These are phyloP conservation scores for Dunaliella sp. DNA, from an alignment of 139 green algal species.

Conservation along the genomic window DNA sequence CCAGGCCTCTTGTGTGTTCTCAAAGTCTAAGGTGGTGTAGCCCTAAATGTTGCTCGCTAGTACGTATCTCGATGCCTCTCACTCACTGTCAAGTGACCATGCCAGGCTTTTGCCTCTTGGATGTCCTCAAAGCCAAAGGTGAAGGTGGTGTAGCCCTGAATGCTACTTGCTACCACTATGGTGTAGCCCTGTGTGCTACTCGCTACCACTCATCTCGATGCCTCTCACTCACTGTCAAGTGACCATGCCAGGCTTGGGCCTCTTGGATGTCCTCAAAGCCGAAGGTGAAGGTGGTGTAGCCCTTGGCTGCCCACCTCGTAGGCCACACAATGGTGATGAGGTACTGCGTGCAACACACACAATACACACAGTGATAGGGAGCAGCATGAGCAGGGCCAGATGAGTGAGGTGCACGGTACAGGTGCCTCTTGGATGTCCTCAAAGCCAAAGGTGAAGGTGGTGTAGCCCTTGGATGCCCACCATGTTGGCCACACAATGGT, in stretches of 20 bases:
- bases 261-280: slow-evolving; percentile 23
- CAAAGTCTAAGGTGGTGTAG: too few relatives aligned
- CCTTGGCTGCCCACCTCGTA: slow-evolving; percentile 41
- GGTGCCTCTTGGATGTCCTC: slow-evolving; percentile 7
- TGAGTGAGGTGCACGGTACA: too few relatives aligned
- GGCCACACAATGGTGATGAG: slow-evolving; percentile 48
- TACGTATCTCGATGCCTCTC: too few relatives aligned
- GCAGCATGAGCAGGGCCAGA: too few relatives aligned
- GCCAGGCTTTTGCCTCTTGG: slow-evolving; percentile 25
- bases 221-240: not conserved
- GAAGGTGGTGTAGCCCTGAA: slow-evolving; percentile 48
- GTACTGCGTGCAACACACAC: slow-evolving; percentile 31
- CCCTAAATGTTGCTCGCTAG: too few relatives aligned
- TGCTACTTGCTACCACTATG: too few relatives aligned
- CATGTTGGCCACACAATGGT: slow-evolving; percentile 36
- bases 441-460: slow-evolving; percentile 45
- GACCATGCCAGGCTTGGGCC: slow-evolving; percentile 29
- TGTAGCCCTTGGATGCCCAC: slow-evolving; percentile 49
- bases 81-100: slow-evolving; percentile 19
- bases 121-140: slow-evolving; percentile 31
- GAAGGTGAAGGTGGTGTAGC: slow-evolving; percentile 47
- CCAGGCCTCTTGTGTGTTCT: too few relatives aligned
- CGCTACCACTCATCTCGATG: too few relatives aligned
- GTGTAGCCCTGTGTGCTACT: too few relatives aligned
- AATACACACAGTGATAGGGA: not conserved